Evolutionary conservation across 2,329 filamentous ascomycete genomes (phyloP).

Genomic region (Fragosphaeria purpurea): DNA sequence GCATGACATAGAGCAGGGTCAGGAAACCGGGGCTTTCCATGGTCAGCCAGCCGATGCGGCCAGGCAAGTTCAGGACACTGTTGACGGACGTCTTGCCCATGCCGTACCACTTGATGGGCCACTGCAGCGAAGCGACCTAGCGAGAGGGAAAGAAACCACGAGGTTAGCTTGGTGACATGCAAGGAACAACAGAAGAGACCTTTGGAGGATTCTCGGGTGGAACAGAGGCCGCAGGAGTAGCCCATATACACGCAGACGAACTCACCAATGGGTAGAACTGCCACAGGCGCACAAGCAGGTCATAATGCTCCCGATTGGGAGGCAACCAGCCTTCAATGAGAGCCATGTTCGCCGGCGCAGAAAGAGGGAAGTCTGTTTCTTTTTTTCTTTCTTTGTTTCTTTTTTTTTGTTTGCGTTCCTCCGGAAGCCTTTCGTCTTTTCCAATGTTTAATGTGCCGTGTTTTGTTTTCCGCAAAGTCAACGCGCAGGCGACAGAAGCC

Average conservation of each 20-base stretch:
- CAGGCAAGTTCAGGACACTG: constrained; percentile 75
- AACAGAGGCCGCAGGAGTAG: no score
- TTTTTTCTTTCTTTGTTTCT: no score
- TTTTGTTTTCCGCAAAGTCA: no score
- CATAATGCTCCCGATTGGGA: constrained; percentile 47
- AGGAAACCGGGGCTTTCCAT: constrained; percentile 80
- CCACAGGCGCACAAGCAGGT: constrained; percentile 41
- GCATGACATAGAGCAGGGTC: constrained; percentile 71
- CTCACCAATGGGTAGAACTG: constrained; percentile 45
- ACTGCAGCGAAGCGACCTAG: constrained; percentile 66
- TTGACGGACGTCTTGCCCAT: constrained; percentile 82
- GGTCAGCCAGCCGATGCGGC: constrained; percentile 73
- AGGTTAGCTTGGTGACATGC: no score
- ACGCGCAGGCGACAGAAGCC: no score
- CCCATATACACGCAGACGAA: not conserved
- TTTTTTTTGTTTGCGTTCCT: no score
- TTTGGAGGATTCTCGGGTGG: no score
- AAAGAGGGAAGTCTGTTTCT: not conserved
- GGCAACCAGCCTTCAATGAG: constrained; percentile 47
- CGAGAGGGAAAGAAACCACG: not conserved
- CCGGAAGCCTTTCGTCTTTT: no score
- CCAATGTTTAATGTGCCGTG: no score
- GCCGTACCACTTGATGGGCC: constrained; percentile 69
- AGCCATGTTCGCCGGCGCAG: constrained; percentile 25
- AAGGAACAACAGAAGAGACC: no score